Conservation (phyloP, 495 filamentous ascomycete genomes). For the Hyaloscypha hepaticicola region DNA sequence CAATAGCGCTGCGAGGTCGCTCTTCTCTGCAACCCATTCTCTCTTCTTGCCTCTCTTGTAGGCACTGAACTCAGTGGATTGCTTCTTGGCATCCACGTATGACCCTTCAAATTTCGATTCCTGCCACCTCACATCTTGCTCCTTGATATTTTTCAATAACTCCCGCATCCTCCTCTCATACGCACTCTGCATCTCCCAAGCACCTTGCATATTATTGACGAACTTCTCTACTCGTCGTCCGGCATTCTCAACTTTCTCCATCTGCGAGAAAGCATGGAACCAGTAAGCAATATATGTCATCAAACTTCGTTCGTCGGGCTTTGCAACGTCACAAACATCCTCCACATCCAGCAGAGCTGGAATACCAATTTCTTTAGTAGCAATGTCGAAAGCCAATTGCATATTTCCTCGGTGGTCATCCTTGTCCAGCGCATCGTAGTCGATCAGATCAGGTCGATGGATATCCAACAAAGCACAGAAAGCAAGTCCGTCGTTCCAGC, state of each 20-base stretch:
- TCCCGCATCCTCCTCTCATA: constrained; percentile 86
- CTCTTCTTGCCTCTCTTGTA: constrained; percentile 90
- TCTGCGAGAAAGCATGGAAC: constrained; percentile 98
- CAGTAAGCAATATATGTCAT: constrained; percentile 99
- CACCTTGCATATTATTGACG: constrained; percentile 97
- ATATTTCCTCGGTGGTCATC: constrained; percentile 94
- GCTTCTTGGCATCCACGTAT: constrained; percentile 89
- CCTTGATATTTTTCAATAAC: constrained; percentile 69
- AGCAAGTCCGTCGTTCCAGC: constrained; percentile 96
- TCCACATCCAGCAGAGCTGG: constrained; percentile 94
- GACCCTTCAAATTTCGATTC: constrained; percentile 82
- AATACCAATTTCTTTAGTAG: constrained; percentile 93
- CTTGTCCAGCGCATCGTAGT: constrained; percentile 93
- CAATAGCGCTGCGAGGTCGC: constrained; percentile 84
- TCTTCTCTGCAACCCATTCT: constrained; percentile 96
- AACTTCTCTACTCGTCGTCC: constrained; percentile 97
- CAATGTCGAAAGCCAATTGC: constrained; percentile 95
- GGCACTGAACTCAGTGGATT: constrained; percentile 72
- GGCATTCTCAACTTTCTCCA: constrained; percentile 97
- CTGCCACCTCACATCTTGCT: constrained; percentile 73
- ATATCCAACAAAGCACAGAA: constrained; percentile 97
- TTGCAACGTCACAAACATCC: constrained; percentile 94
- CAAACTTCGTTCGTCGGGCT: constrained; percentile 90
- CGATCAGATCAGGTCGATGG: constrained; percentile 94
- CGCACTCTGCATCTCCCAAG: constrained; percentile 97